A percentile compares a stretch with the other conserved stretches of the same genome.
Conservation (phyloP, 2,329 filamentous ascomycete species). For the Triangularia verruculosa region DNA sequence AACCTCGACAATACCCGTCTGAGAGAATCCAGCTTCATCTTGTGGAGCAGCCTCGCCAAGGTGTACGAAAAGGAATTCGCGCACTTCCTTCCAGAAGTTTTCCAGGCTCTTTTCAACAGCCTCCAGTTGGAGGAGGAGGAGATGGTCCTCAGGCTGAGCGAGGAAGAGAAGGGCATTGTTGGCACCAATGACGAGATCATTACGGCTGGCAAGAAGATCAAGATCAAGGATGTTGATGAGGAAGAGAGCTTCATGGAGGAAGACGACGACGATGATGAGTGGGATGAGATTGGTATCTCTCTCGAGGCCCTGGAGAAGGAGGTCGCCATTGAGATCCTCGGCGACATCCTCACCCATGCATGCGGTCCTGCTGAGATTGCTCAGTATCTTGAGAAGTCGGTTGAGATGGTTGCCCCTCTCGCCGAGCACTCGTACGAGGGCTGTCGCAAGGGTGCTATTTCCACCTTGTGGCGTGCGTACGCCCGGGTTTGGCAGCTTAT, state of each 20-base stretch:
- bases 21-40: slow-evolving; percentile 93
- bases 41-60: slow-evolving; percentile 93
- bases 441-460: slow-evolving; percentile 85
- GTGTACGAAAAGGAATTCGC: slow-evolving; percentile 84
- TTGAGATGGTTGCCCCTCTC: slow-evolving; percentile 76
- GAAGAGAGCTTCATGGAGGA: slow-evolving; percentile 60
- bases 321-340: slow-evolving; percentile 91
- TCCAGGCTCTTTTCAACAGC: slow-evolving; percentile 78
- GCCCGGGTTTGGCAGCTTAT: slow-evolving; percentile 85
- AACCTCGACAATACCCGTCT: slow-evolving; percentile 84
- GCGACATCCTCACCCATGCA: slow-evolving; percentile 85
- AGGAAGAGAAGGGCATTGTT: slow-evolving; percentile 69
- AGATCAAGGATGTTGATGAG: slow-evolving; percentile 62
- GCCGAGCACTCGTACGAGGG: slow-evolving; percentile 90
- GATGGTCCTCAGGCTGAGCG: slow-evolving; percentile 71
- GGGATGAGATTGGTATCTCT: slow-evolving; percentile 84
- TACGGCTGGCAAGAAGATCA: slow-evolving; percentile 80
- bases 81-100: slow-evolving; percentile 73
- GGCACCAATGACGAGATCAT: slow-evolving; percentile 65
- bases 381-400: slow-evolving; percentile 83
- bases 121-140: slow-evolving; percentile 88
- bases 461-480: slow-evolving; percentile 90
- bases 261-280: slow-evolving; percentile 63
- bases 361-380: slow-evolving; percentile 69
- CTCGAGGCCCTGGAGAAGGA: slow-evolving; percentile 95